Conservation (phyloP, 768 basidiomycete species). For the Boletales sp. region DNA sequence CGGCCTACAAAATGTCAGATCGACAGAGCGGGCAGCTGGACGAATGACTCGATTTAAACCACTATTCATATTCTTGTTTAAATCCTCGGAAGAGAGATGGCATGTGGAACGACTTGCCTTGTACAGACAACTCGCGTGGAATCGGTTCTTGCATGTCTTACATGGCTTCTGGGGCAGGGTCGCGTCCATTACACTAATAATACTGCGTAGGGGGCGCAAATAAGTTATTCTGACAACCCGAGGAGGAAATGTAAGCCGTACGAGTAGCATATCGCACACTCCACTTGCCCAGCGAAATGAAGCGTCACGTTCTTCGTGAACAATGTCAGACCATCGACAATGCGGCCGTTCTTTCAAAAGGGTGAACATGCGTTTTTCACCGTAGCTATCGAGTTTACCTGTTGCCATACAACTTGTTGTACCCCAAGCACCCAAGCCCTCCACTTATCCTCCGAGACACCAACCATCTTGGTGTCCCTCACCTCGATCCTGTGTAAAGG, state of each 20-base stretch:
- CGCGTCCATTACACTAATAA: slow-evolving; percentile 88
- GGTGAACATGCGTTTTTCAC: neutral
- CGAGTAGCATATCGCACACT: slow-evolving; percentile 97
- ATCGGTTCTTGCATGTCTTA: slow-evolving; percentile 90
- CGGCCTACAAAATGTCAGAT: slow-evolving; percentile 66
- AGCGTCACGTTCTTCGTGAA: slow-evolving; percentile 93
- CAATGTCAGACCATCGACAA: slow-evolving; percentile 80
- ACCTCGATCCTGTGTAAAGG: slow-evolving; percentile 87
- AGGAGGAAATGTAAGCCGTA: slow-evolving; percentile 33
- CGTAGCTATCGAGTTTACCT: slow-evolving; percentile 50
- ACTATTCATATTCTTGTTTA: slow-evolving; percentile 42
- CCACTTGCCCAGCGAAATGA: slow-evolving; percentile 93
- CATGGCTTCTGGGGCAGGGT: slow-evolving; percentile 88
- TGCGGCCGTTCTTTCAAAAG: slow-evolving; percentile 70
- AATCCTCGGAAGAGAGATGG: neutral
- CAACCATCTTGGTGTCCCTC: slow-evolving; percentile 78
- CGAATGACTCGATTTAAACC: slow-evolving; percentile 87
- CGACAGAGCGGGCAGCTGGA: slow-evolving; percentile 91
- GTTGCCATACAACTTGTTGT: slow-evolving; percentile 84
- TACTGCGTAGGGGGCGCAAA: slow-evolving; percentile 41
- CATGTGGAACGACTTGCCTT: slow-evolving; percentile 49
- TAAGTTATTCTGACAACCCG: neutral
- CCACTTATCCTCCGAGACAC: slow-evolving; percentile 89
- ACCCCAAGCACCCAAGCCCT: slow-evolving; percentile 90
- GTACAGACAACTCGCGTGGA: slow-evolving; percentile 89